Base-by-base conservation (phyloP, 2,329 filamentous ascomycete species). In the Pestalotiopsis sp. region DNA sequence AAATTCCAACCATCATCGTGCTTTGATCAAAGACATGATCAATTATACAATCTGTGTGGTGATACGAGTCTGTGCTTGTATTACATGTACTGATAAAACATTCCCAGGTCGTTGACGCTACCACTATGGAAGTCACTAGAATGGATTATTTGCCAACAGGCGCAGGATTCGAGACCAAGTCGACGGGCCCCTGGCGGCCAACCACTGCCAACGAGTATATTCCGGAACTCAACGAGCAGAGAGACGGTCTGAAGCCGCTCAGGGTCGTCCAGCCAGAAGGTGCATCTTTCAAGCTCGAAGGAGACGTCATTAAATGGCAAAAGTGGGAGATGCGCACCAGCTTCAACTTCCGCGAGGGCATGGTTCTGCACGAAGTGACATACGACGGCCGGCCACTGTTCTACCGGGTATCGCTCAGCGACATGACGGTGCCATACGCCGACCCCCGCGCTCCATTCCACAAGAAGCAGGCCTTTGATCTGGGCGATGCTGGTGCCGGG, bases 391-490 rank as follows among this genome's bases (percentile, higher is more conserved):
- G 88, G 64, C 88, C 85, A 57, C 80, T 91, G 60, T 80, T 91
- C 72, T 88, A 90, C 76, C 82, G 89, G 3, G 75, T 91, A 38
- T 86, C 85, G 49, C 82, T 91, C 69, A 87, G 85, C 68, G 89
- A 91, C 75, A 91, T 91, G 79, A 82, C 83, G 4, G 88, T 91
- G 0, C 89, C 89, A 1, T 92, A 91, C 71, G 88, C 83, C 1
- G 89, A 91, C 73, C 86, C 87, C 9, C 84, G 90, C 4, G 81
- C 85, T 2, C 89, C 89, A 0, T 92, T 87, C 74, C 88, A 90
- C 59, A 84, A 89, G 59, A 92, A 92, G 74, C 88, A 91, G 70
- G 90, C 90, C 6, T 92, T 92, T 71, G 90, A 92, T 74, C 88
- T 92, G 70, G 90, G 90, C 3, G 90, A 92, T 71, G 89, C 85